Conservation (phyloP, 768 basidiomycete species). For the Coprinellus aureogranulatus region DNA sequence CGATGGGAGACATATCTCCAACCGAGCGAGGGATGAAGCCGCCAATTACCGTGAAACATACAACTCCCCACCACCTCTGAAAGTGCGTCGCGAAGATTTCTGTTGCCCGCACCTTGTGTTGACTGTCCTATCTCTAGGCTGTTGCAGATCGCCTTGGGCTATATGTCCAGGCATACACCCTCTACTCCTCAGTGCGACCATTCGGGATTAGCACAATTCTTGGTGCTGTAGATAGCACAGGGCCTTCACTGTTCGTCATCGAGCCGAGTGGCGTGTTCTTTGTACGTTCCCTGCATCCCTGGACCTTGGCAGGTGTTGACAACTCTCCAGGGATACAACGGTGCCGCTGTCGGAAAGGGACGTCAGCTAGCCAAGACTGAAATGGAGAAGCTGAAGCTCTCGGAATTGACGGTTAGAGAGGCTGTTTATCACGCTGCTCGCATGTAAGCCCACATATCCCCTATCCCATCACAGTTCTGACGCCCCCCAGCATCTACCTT, state of each 20-base stretch:
- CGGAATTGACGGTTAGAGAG: slow-evolving; percentile 75
- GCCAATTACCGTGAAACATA: slow-evolving; percentile 69
- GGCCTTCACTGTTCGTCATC: slow-evolving; percentile 83
- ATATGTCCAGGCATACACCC: slow-evolving; percentile 94
- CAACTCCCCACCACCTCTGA: slow-evolving; percentile 71
- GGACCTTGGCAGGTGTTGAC: not conserved
- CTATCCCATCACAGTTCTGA: not conserved
- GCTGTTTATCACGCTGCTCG: slow-evolving; percentile 92
- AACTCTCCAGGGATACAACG: slow-evolving; percentile 77
- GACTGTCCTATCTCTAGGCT: slow-evolving; percentile 20
- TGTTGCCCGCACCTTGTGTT: not conserved
- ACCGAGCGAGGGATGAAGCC: slow-evolving; percentile 83
- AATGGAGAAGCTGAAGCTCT: slow-evolving; percentile 89
- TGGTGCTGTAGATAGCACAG: slow-evolving; percentile 83
- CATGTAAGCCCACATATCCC: slow-evolving; percentile 61
- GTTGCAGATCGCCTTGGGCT: slow-evolving; percentile 73
- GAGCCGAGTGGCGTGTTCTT: slow-evolving; percentile 94
- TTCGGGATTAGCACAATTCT: slow-evolving; percentile 95
- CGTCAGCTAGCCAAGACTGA: slow-evolving; percentile 97
- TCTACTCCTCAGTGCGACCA: slow-evolving; percentile 96
- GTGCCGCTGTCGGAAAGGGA: slow-evolving; percentile 98
- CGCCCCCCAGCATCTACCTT: slow-evolving; percentile 75
- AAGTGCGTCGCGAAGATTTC: slow-evolving; percentile 47
- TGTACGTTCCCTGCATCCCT: slow-evolving; percentile 42
- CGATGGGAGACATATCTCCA: slow-evolving; percentile 86